Conservation (phyloP, 106 monocot species). For the Hemerocallis citrina region DNA sequence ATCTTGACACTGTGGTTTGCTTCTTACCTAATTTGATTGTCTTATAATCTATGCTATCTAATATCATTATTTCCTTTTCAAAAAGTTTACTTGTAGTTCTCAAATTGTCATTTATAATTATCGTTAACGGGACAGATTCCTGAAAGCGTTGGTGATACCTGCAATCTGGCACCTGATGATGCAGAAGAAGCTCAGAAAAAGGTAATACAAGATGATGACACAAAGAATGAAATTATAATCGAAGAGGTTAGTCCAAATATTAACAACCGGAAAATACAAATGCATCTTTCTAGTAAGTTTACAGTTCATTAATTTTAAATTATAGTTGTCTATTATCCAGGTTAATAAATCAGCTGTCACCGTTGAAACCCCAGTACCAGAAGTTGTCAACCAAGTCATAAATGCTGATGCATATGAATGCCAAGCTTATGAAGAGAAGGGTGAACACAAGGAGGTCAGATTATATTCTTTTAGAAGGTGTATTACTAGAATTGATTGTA, state of each 20-base stretch:
- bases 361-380: neutral
- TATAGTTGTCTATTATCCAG: neutral
- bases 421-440: neutral
- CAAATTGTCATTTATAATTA: too few species aligned
- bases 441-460: conserved; percentile 2
- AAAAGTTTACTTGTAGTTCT: too few species aligned
- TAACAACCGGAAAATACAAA: neutral
- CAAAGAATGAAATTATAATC: neutral
- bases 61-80: neutral
- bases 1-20: too few species aligned
- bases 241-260: conserved; percentile 8
- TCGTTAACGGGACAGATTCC: conserved; percentile 7
- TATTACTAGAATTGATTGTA: neutral
- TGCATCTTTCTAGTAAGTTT: neutral
- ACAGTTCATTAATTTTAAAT: neutral
- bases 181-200: neutral
- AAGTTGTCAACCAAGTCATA: neutral
- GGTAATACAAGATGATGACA: neutral
- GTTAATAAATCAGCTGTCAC: neutral
- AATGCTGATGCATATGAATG: conserved; percentile 1
- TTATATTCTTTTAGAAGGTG: neutral
- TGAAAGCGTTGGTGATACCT: too few species aligned
- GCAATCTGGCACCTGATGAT: neutral
- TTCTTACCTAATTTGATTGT: too few species aligned
- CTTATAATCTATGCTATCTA: neutral